Evolutionary conservation across 1,284 basidiomycete species (phyloP), one percentile per base, ranked within the genome.

Genomic region (Rhodotorula glutinis): DNA sequence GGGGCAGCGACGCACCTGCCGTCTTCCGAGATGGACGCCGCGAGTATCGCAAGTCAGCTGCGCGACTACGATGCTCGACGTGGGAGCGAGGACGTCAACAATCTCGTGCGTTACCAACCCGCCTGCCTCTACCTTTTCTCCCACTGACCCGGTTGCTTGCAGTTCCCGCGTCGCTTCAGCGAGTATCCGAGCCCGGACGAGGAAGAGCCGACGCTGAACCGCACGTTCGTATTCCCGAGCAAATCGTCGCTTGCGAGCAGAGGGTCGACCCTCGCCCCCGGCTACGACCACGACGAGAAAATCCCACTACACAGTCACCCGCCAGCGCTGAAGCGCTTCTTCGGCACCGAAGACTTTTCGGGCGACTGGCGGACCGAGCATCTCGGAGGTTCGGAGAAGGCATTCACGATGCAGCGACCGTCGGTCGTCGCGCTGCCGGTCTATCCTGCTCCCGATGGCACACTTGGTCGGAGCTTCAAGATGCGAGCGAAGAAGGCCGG

Each of bases 371-470:
- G 63, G 14, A 70, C 65, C 27, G 71, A 72, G 62, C 47, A 67
- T 44, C 56, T 72, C 23, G 71, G 67, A 14, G 43, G 54, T 2
- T 63, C 64, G 27, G 49, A 51, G 9, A 58, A 62, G 33, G 62
- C 68, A 7, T 63, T 63, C 49, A 47, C 52, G 5, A 23, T 56
- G 51, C 63, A 60, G 33, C 60, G 71, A 0, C 71, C 68, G n/a
- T 68, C 66, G 40, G 70, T 72, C 60, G 71, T 72, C 41, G 71
- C 71, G 2, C 47, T 72, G 8, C 71, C 71, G 4, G 68, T 72
- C 9, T 72, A 72, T 53, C 71, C 71, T 9, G 57, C 68, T 1
- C 66, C 66, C 11, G 65, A 63, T 0, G 66, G 66, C 0, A 40
- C 52, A 21, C 23, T 64, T 25, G 41, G 57, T 0, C 30, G 55